Evolutionary conservation across 192 early-diverging fungal genomes (phyloP).

Genomic region (Coemansia nantahalensis): DNA sequence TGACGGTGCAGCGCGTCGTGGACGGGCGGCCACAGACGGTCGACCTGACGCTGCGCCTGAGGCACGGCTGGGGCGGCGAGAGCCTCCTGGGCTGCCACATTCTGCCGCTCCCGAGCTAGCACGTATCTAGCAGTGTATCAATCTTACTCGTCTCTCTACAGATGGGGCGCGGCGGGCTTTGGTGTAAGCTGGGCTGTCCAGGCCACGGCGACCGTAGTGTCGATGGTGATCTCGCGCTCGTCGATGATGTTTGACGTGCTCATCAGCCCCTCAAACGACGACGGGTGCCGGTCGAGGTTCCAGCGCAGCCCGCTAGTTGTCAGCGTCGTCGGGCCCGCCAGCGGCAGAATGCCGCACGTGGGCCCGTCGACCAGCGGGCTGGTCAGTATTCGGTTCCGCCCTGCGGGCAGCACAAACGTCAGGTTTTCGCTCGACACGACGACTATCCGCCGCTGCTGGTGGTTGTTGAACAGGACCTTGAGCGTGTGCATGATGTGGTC

Average conservation of each 20-base stretch:
- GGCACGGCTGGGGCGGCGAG: conserved; percentile 46
- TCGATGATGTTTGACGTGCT: conserved; percentile 84
- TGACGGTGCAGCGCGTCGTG: conserved; percentile 33
- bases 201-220: conserved; percentile 69
- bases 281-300: conserved; percentile 60
- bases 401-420: conserved; percentile 59
- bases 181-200: conserved; percentile 77
- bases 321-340: conserved; percentile 60
- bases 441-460: conserved; percentile 55
- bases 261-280: conserved; percentile 73
- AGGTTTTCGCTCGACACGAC: conserved; percentile 74
- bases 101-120: conserved; percentile 13
- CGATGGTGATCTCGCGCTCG: conserved; percentile 55
- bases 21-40: conserved; percentile 18
- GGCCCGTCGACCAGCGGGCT: conserved; percentile 69
- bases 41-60: conserved; percentile 16
- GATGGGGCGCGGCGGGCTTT: not conserved
- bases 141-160: not conserved
- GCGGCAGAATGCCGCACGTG: conserved; percentile 84
- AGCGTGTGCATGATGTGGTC: conserved; percentile 86
- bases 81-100: conserved; percentile 48
- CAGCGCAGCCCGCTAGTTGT: conserved; percentile 79
- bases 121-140: not conserved
- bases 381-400: conserved; percentile 65
- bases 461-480: conserved; percentile 66